Base-by-base conservation (phyloP, 2,329 filamentous ascomycete genomes). In the Rachicladosporium sp. region DNA sequence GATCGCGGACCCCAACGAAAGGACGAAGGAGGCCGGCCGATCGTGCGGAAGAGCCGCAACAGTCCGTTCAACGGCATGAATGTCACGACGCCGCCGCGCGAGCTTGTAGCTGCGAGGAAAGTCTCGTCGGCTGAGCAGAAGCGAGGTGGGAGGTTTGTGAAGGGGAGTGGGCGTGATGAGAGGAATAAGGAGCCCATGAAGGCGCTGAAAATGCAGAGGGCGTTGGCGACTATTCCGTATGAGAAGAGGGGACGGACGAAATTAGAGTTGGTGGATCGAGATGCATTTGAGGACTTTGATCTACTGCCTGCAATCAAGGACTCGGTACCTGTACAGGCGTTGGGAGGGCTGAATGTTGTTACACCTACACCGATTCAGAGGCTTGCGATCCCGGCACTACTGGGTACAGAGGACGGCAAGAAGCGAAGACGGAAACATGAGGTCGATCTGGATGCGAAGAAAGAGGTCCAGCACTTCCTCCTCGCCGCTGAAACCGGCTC, bases 401-500 rank as follows among this genome's bases (percentile, higher is more conserved):
- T 94, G 35, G 75, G 78, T 10, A 67, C 77, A 52, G 57, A 68
- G 13, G 55, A 61, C 12, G 62, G 62, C 4, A 61, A 58, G 39
- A 59, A 45, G 53, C 55, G 50, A 40, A 45, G 37, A 38, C 62
- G 47, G n/a, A 53, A 51, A 33, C 49, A 55, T 31, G 43, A 47
- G 36, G 46, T 39, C 29, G 41, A 31, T 9, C 30, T 37, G 6
- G 31, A 33, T 6, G 13, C 10, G 46, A 60, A 23, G 58, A 62
- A 36, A 46, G 57, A 46, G 41, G 70, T 74, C 53, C 66, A 77
- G 39, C 70, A 78, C 38, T 95, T 85, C 55, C 70, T 98, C 9
- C 70, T 98, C 36, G 91, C 91, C 3, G 91, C 91, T 8, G 91
- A 98, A 67, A 98, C 91, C 0, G 91, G 91, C 9, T 96, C 91